Evolutionary conservation across 2,329 filamentous ascomycete genomes (phyloP).

Genomic region (Aspergillus sp.): DNA sequence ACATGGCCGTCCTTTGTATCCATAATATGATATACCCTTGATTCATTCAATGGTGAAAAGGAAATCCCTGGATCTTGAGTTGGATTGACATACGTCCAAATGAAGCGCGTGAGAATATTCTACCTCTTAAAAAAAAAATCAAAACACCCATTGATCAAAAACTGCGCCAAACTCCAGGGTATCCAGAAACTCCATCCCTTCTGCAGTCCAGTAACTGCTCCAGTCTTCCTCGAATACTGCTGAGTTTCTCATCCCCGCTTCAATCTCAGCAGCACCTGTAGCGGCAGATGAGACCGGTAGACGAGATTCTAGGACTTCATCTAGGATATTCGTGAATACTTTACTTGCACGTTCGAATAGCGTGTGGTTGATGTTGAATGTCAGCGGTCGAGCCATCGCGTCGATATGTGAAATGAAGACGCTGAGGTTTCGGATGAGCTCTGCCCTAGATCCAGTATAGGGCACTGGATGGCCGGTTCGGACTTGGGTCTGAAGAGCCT

Average conservation of each 20-base stretch:
- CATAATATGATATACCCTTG: no score
- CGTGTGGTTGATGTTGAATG: slow-evolving; percentile 21
- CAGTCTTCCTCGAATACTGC: neutral
- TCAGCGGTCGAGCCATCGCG: slow-evolving; percentile 31
- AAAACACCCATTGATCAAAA: slow-evolving; percentile 24
- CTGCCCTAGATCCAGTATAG: slow-evolving; percentile 30
- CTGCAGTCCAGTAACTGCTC: slow-evolving; percentile 3
- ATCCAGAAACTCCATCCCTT: slow-evolving; percentile 23
- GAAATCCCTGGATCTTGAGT: no score
- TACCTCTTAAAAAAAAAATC: neutral
- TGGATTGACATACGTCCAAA: no score
- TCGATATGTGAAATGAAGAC: slow-evolving; percentile 43
- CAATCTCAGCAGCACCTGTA: slow-evolving; percentile 3
- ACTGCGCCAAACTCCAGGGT: slow-evolving; percentile 21
- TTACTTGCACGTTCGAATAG: slow-evolving; percentile 22
- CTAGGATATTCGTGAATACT: slow-evolving; percentile 25
- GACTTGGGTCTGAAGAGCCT: slow-evolving; percentile 24
- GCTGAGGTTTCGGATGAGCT: slow-evolving; percentile 40
- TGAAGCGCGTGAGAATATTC: no score
- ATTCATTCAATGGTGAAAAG: no score
- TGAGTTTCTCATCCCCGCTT: slow-evolving; percentile 3
- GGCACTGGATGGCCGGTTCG: slow-evolving; percentile 29
- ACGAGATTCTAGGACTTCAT: slow-evolving; percentile 25
- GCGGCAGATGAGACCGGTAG: neutral
- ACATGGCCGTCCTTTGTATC: no score